Percentiles rank a stretch among this genome's conserved stretches.
Evolutionary conservation across 768 basidiomycete species (phyloP).

Genomic region (Lactifluus pinguis): DNA sequence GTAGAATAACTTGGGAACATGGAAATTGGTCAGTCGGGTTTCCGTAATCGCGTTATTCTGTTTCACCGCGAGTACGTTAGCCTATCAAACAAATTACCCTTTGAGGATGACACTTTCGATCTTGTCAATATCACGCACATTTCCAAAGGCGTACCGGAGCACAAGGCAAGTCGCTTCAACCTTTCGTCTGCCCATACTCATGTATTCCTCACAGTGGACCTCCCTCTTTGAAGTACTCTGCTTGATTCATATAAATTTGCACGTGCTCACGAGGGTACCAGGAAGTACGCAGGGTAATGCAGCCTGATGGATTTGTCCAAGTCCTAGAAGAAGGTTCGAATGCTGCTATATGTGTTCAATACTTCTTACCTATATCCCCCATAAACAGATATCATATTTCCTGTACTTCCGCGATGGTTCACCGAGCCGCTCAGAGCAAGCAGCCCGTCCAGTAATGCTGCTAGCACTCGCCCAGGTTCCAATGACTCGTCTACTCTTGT

Average conservation of each 20-base stretch:
- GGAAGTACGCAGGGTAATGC: constrained; percentile 66
- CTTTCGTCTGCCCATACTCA: constrained; percentile 34
- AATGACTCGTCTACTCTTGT: background rate
- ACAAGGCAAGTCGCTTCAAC: constrained; percentile 19
- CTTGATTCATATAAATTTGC: background rate
- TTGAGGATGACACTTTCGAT: constrained; percentile 78
- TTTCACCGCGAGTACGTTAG: constrained; percentile 27
- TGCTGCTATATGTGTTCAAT: background rate
- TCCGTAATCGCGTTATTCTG: background rate
- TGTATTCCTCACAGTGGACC: constrained; percentile 27
- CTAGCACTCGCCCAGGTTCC: background rate
- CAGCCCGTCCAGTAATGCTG: background rate
- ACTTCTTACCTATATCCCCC: background rate
- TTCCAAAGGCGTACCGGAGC: constrained; percentile 58
- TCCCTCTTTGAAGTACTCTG: constrained; percentile 6
- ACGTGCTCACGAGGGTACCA: constrained; percentile 27
- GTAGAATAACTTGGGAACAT: constrained; percentile 61
- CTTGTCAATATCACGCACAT: constrained; percentile 65
- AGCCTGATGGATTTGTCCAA: constrained; percentile 63
- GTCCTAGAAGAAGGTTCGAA: constrained; percentile 61
- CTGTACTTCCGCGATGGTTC: constrained; percentile 70
- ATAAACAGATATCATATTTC: constrained; percentile 59
- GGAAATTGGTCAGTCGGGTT: constrained; percentile 59
- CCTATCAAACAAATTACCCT: constrained; percentile 66
- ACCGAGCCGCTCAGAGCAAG: constrained; percentile 52